Evolutionary conservation across 352 stramenopile species (phyloP).

Genomic region (Globisporangium nagaii): DNA sequence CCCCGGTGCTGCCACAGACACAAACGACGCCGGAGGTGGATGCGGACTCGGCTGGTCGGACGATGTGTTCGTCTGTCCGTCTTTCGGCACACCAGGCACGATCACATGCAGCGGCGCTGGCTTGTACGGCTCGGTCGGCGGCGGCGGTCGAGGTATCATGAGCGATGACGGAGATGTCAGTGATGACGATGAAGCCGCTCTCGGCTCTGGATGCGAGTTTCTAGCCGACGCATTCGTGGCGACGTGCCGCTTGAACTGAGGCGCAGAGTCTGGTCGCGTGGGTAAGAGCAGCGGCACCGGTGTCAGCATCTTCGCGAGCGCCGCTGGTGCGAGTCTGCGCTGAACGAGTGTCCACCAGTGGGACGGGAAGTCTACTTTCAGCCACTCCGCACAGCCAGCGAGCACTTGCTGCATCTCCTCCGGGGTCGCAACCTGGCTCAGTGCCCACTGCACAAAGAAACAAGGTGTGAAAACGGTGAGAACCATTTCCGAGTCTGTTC

Average conservation of each 20-base stretch:
- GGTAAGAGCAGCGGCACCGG: background rate
- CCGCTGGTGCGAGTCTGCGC: constrained; percentile 13
- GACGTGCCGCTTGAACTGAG: background rate
- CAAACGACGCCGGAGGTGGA: background rate
- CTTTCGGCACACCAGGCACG: background rate
- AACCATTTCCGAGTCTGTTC: too few relatives aligned
- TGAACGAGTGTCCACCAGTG: constrained; percentile 36
- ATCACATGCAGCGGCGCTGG: constrained; percentile 1
- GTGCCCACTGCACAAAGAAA: constrained; percentile 30
- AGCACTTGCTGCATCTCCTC: constrained; percentile 29
- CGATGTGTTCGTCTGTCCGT: too few relatives aligned
- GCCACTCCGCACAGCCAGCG: constrained; percentile 25
- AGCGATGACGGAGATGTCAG: background rate
- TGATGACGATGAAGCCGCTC: too few relatives aligned
- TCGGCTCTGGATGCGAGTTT: background rate
- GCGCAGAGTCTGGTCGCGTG: constrained; percentile 6
- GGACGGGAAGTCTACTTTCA: constrained; percentile 44
- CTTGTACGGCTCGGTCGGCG: background rate
- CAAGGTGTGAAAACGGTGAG: background rate
- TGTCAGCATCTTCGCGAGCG: constrained; percentile 3
- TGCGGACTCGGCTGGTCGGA: background rate
- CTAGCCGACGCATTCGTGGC: background rate
- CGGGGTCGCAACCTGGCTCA: constrained; percentile 31
- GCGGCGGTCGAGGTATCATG: constrained; percentile 5
- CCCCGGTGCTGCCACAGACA: background rate